Percentiles rank a stretch among this genome's conserved stretches.
Evolutionary conservation across 495 filamentous ascomycete genomes (phyloP).

Genomic region (Pyrenula massariospora): DNA sequence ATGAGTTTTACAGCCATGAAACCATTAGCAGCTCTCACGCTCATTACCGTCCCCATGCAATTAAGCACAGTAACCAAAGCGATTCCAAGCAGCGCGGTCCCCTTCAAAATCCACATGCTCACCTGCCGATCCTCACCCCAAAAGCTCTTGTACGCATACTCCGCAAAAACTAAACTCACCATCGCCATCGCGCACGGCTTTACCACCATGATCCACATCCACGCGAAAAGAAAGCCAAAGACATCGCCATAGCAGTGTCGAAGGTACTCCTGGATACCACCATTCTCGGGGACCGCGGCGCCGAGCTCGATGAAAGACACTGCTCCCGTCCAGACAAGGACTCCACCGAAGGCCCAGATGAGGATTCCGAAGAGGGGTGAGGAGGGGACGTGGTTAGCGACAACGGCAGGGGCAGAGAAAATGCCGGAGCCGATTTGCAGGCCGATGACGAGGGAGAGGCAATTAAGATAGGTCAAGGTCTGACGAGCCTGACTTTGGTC

Average conservation of each 20-base stretch:
- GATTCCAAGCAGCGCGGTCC: constrained; percentile 15
- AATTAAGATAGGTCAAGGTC: constrained; percentile 6
- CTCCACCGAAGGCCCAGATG: constrained; percentile 23
- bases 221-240: constrained; percentile 21
- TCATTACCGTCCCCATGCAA: constrained; percentile 7
- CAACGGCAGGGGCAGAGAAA: constrained; percentile 25
- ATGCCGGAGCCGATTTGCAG: constrained; percentile 33
- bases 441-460: constrained; percentile 19
- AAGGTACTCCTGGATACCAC: constrained; percentile 32
- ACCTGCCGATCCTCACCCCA: background rate
- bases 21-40: background rate
- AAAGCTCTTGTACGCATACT: constrained; percentile 10
- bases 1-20: background rate
- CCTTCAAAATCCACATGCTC: constrained; percentile 14
- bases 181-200: constrained; percentile 8
- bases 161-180: constrained; percentile 21
- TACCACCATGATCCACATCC: constrained; percentile 21
- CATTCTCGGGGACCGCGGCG: constrained; percentile 24
- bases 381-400: constrained; percentile 19
- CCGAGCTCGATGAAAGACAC: constrained; percentile 32
- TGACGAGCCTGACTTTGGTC: no score
- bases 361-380: constrained; percentile 13
- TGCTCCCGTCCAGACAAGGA: constrained; percentile 31
- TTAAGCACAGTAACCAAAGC: constrained; percentile 8
- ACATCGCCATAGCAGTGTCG: constrained; percentile 19